A percentile compares a stretch with the other conserved stretches of the same genome.
Evolutionary conservation across 2,329 filamentous ascomycete genomes (phyloP).

Genomic region (Neonectria punicea): DNA sequence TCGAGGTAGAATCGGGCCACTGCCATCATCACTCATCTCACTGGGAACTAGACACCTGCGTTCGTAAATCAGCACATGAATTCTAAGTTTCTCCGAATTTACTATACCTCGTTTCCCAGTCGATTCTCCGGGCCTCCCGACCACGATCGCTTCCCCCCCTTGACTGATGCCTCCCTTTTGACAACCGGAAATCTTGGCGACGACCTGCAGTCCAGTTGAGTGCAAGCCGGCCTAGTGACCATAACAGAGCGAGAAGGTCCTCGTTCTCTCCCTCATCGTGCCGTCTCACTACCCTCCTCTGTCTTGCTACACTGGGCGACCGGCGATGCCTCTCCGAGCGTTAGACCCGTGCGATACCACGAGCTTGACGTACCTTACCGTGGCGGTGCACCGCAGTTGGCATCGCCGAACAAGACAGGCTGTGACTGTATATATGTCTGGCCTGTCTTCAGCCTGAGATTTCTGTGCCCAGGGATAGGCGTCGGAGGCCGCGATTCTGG

Average conservation of each 20-base stretch:
- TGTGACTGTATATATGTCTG: background rate
- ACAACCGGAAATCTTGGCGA: background rate
- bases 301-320: background rate
- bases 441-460: background rate
- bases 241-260: background rate
- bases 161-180: background rate
- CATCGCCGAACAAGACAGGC: background rate
- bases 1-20: conserved; percentile 22
- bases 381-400: background rate
- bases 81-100: too few species aligned
- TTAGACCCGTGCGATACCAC: conserved; percentile 11
- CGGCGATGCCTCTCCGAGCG: background rate
- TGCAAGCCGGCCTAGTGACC: background rate
- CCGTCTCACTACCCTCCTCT: background rate
- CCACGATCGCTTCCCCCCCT: conserved; percentile 18
- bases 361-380: conserved; percentile 1
- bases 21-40: conserved; percentile 8
- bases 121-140: conserved; percentile 20
- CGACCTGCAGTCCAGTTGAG: background rate
- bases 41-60: conserved; percentile 13
- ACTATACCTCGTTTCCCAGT: conserved; percentile 25
- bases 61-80: background rate
- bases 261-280: too few species aligned
- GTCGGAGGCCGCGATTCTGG: conserved; percentile 8
- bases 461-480: conserved; percentile 1